A percentile compares a stretch with the other conserved stretches of the same genome.
Conservation (phyloP, 345 rosid genomes). For the Acer campestre region DNA sequence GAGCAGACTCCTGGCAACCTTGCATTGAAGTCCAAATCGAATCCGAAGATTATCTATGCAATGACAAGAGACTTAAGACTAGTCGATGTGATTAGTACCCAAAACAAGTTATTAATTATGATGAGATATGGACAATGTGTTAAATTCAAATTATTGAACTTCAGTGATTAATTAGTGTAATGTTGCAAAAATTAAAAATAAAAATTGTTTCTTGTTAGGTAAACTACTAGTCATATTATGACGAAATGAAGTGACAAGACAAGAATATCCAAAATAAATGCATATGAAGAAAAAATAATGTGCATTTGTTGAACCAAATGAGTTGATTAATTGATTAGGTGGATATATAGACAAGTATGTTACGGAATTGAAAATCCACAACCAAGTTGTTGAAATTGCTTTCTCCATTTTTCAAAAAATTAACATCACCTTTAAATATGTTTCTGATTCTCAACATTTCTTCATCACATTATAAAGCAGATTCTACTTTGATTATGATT, state of each 20-base stretch:
- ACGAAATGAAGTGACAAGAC: background rate
- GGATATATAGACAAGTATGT: background rate
- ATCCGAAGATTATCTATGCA: too few species aligned
- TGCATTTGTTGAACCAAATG: background rate
- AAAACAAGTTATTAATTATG: background rate
- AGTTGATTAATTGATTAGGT: background rate
- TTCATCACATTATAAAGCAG: background rate
- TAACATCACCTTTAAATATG: background rate
- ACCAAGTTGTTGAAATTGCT: background rate
- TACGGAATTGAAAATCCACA: background rate
- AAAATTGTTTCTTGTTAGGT: background rate
- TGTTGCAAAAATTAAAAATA: background rate
- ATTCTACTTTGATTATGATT: background rate
- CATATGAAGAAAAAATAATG: background rate
- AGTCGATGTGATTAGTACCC: too few species aligned
- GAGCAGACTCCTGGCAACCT: too few species aligned
- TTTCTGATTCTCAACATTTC: background rate
- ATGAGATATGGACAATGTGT: background rate
- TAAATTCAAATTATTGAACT: background rate
- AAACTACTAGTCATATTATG: background rate
- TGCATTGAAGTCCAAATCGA: too few species aligned
- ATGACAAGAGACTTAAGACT: too few species aligned
- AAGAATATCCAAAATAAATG: background rate
- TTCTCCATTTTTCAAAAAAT: background rate
- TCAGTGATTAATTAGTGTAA: too few species aligned